These are phyloP conservation scores for Saprolegnia diclina DNA, from an alignment of 352 stramenopile genomes.

Conservation along the genomic window DNA sequence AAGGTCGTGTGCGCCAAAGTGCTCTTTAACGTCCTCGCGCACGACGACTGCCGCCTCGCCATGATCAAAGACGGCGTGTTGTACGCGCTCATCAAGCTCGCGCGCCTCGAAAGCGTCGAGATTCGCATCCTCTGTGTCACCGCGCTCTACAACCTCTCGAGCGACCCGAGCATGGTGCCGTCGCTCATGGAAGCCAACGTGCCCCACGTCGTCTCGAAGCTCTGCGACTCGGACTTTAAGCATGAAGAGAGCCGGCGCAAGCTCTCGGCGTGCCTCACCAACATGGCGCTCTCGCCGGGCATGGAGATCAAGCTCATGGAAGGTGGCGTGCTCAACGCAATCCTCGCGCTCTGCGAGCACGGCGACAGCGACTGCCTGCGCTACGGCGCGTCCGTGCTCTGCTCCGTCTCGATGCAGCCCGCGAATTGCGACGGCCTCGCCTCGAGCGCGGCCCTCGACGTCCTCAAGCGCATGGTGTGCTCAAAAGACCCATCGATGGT, in stretches of 20 bases:
- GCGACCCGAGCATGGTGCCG: constrained; percentile 59
- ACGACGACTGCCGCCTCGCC: constrained; percentile 66
- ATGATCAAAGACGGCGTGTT: constrained; percentile 84
- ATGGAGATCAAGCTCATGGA: constrained; percentile 63
- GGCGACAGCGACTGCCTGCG: constrained; percentile 64
- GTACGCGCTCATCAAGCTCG: constrained; percentile 84
- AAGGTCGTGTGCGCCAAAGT: constrained; percentile 83
- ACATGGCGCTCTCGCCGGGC: constrained; percentile 52
- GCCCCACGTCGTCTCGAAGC: constrained; percentile 75
- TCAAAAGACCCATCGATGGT: constrained; percentile 53
- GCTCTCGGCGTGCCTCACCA: constrained; percentile 68
- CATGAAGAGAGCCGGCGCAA: constrained; percentile 70
- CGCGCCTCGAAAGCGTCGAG: constrained; percentile 69
- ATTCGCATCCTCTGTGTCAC: constrained; percentile 75
- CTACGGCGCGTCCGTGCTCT: constrained; percentile 64
- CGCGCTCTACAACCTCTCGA: constrained; percentile 81
- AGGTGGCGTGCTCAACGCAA: constrained; percentile 50
- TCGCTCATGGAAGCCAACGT: constrained; percentile 82
- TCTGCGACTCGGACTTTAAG: constrained; percentile 81
- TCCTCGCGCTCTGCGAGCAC: constrained; percentile 65
- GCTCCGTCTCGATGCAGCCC: constrained; percentile 56
- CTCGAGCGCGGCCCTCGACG: constrained; percentile 53
- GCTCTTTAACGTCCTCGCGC: constrained; percentile 82
- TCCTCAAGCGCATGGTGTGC: constrained; percentile 53
- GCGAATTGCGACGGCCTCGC: constrained; percentile 74